Base-by-base conservation (phyloP, 768 basidiomycete genomes). In the Gelatoporia subvermispora region DNA sequence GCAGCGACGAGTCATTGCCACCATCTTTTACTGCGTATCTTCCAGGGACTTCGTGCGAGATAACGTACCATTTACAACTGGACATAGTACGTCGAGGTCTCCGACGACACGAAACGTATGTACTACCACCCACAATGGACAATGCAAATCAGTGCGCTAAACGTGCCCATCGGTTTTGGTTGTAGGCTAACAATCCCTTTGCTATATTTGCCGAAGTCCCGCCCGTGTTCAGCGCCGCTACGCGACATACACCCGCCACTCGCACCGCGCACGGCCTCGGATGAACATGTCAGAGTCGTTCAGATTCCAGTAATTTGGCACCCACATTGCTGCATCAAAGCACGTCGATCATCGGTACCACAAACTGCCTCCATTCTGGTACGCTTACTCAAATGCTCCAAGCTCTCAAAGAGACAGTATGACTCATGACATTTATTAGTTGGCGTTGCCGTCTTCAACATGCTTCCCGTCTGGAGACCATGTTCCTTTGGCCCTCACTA, bases 131-230 rank as follows among this genome's bases (percentile, higher is more conserved):
- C 42, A 35, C 20, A n/a, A n/a, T n/a, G n/a, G n/a, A n/a, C n/a
- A n/a, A n/a, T n/a, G 28, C 28, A 31, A 5, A 13, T 31, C 28
- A 13, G 13, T 31, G n/a, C 35, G 21, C 23, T 15, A 44, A 17
- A 35, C 40, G 23, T 23, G 31, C 43, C 49, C 44, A 53, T 43
- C 48, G 37, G 35, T 36, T 41, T 31, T 35, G 35, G 34, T 36
- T 40, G 43, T 35, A 51, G 50, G 43, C 34, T 55, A 37, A n/a
- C 48, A 28, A 63, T 74, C 40, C 70, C 66, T 9, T 57, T 76
- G 11, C 62, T 72, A 34, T 75, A 75, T 53, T 62, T 76, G 17
- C 74, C 74, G 2, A 73, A 73, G 55, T 65, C 72, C 15, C 65
- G 65, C 40, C 74, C 74, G 3, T 35, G 57, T 13, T 46, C 62